Conservation (phyloP, 2,329 filamentous ascomycete genomes). For the Aspergillus versicolor region DNA sequence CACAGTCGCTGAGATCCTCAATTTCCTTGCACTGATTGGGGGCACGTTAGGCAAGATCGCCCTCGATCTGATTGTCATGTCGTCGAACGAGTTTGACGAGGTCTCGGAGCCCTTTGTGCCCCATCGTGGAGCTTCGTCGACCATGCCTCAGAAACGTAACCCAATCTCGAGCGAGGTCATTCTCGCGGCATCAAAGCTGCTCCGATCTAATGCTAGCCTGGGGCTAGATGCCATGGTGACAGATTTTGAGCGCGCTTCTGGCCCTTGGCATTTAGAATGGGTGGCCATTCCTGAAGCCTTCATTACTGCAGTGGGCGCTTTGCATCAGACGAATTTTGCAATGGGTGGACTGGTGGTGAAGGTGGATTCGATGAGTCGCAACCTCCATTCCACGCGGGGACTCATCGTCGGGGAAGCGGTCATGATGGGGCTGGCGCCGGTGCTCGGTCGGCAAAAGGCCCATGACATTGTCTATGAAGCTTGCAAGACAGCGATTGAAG, state of each 20-base stretch:
- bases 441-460: conserved; percentile 53
- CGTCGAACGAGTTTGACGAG: conserved; percentile 55
- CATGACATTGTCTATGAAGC: conserved; percentile 59
- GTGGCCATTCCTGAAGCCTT: conserved; percentile 56
- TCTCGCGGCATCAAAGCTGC: conserved; percentile 54
- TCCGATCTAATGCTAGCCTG: conserved; percentile 53
- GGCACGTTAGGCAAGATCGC: conserved; percentile 57
- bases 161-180: conserved; percentile 59
- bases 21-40: conserved; percentile 54
- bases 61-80: conserved; percentile 58
- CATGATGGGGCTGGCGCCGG: conserved; percentile 59
- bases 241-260: conserved; percentile 58
- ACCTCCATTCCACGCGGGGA: conserved; percentile 52
- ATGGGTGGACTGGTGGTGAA: conserved; percentile 54
- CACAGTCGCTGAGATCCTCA: conserved; percentile 53
- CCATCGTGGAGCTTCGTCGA: conserved; percentile 55
- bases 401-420: conserved; percentile 59
- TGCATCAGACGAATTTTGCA: conserved; percentile 57
- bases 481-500: conserved; percentile 52
- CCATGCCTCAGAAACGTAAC: conserved; percentile 61
- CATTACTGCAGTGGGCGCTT: conserved; percentile 52
- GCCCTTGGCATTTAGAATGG: conserved; percentile 62
- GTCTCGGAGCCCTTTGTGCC: conserved; percentile 57
- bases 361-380: conserved; percentile 49
- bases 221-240: conserved; percentile 58